Conservation (phyloP, 805 yeast species). For the Candida ovalis region DNA sequence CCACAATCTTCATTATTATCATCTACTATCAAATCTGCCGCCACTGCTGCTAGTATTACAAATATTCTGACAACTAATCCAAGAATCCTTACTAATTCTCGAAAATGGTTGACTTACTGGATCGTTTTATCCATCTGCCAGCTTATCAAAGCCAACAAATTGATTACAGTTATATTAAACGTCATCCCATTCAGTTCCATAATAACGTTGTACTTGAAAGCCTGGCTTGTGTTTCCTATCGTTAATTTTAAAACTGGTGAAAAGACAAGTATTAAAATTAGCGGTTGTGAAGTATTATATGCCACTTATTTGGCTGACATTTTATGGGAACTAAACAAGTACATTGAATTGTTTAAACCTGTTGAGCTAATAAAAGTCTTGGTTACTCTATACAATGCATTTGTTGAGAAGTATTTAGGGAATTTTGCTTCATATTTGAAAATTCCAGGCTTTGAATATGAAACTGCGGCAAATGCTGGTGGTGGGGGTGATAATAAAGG, state of each 20-base stretch:
- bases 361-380: slow-evolving; percentile 7
- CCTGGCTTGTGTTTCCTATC: slow-evolving; percentile 59
- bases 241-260: slow-evolving; percentile 9
- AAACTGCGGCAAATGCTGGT: neutral
- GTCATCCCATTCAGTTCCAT: slow-evolving; percentile 55
- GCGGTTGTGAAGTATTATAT: slow-evolving; percentile 52
- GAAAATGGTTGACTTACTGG: slow-evolving; percentile 60
- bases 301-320: slow-evolving; percentile 46
- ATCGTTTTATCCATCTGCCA: slow-evolving; percentile 44
- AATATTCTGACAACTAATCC: neutral
- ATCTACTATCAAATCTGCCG: neutral
- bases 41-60: neutral
- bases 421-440: slow-evolving; percentile 8
- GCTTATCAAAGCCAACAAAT: slow-evolving; percentile 11
- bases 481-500: neutral
- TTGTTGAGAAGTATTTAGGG: slow-evolving; percentile 13
- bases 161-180: slow-evolving; percentile 38
- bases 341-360: slow-evolving; percentile 11
- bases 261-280: slow-evolving; percentile 29
- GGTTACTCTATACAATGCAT: slow-evolving; percentile 10
- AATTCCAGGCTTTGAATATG: slow-evolving; percentile 1
- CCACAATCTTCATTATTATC: neutral
- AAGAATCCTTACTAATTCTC: neutral
- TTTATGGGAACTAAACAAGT: slow-evolving; percentile 39
- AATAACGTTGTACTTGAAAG: slow-evolving; percentile 41